Percentiles rank a stretch among this genome's conserved stretches.
Conservation (phyloP, 2,329 filamentous ascomycete genomes). For the Orbilia ellipsospora region DNA sequence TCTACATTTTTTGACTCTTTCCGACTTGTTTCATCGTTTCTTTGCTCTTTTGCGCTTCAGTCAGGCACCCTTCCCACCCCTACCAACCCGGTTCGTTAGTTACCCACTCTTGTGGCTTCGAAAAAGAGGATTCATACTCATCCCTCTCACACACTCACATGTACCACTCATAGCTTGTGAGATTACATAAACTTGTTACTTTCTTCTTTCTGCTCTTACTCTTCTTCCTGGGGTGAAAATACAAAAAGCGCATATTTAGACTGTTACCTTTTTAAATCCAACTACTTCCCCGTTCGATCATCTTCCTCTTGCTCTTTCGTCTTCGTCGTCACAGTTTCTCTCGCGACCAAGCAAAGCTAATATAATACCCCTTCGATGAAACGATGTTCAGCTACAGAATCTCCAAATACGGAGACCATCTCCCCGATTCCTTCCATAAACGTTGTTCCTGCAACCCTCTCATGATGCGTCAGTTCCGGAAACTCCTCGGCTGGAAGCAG, state of each 20-base stretch:
- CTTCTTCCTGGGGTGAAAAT: slow-evolving; percentile 12
- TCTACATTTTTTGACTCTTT: slow-evolving; percentile 16
- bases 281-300: no score
- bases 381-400: slow-evolving; percentile 54
- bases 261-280: neutral
- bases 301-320: no score
- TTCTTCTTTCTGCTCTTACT: slow-evolving; percentile 1
- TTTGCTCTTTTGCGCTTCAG: slow-evolving; percentile 25
- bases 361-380: slow-evolving; percentile 39
- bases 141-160: slow-evolving; percentile 4
- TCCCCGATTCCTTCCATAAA: slow-evolving; percentile 23
- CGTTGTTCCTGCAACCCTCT: slow-evolving; percentile 52
- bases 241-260: slow-evolving; percentile 9
- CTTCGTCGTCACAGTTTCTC: neutral
- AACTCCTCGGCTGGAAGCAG: slow-evolving; percentile 55
- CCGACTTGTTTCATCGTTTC: neutral
- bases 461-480: slow-evolving; percentile 55
- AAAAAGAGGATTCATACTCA: slow-evolving; percentile 30
- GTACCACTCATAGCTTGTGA: neutral
- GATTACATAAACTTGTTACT: slow-evolving; percentile 1
- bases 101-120: slow-evolving; percentile 8
- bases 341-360: slow-evolving; percentile 30
- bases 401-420: slow-evolving; percentile 45
- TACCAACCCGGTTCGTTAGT: neutral
- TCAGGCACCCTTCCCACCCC: neutral